A percentile compares a stretch with the other conserved stretches of the same genome.
These are phyloP conservation scores for Ilyonectria robusta DNA, from an alignment of 2,329 filamentous ascomycete species.

Conservation along the genomic window DNA sequence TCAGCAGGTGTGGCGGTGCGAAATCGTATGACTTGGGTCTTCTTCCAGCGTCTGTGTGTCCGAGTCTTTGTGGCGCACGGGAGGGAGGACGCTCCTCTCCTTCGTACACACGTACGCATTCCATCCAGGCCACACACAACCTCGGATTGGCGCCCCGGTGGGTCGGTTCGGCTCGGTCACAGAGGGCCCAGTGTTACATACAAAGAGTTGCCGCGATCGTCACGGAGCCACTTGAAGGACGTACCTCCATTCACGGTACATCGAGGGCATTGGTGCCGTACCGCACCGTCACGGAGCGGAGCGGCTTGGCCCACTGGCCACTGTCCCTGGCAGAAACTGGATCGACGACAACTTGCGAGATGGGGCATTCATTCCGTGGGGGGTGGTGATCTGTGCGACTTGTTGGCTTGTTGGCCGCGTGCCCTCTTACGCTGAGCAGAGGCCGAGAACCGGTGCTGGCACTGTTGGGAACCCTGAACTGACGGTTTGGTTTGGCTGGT, in stretches of 20 bases:
- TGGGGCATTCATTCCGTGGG: constrained; percentile 8
- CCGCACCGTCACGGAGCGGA: constrained; percentile 12
- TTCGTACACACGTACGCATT: not conserved
- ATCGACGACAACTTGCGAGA: not conserved
- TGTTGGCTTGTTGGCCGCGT: not conserved
- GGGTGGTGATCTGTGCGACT: not conserved
- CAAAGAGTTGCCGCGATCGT: not conserved
- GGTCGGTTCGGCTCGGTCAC: constrained; percentile 24
- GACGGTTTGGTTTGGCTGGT: not conserved
- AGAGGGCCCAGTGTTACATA: not conserved
- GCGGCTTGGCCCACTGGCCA: constrained; percentile 1
- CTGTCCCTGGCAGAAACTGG: constrained; percentile 2
- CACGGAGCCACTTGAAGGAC: not conserved
- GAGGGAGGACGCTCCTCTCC: not conserved
- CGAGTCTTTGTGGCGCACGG: constrained; percentile 25
- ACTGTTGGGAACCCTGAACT: not conserved
- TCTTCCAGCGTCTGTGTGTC: not conserved
- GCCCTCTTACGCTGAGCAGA: constrained; percentile 1
- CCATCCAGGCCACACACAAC: constrained; percentile 15
- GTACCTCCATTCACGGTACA: not conserved
- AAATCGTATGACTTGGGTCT: constrained; percentile 44
- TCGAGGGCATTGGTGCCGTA: not conserved
- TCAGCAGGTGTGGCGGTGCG: constrained; percentile 49
- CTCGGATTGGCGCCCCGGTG: constrained; percentile 16
- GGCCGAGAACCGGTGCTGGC: constrained; percentile 13